phyloP scores from a whole-genome alignment of 345 rosid genomes.

The Moringa oleifera region DNA sequence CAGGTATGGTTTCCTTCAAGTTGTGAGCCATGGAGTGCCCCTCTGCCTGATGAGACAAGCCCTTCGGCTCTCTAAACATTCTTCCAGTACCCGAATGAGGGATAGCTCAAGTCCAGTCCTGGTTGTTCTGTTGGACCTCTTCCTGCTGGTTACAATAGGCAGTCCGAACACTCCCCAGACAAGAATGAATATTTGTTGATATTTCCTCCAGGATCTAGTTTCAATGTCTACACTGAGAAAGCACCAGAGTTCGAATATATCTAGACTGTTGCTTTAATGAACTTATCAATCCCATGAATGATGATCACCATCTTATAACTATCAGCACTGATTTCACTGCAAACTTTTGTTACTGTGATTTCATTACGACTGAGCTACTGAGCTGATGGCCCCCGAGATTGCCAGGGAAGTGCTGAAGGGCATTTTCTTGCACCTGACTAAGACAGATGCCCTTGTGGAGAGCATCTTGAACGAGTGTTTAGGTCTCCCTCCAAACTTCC shows the following conservation, averaged over 20 bases:
- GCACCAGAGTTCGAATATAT: conserved; percentile 39
- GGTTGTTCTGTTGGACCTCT: conserved; percentile 28
- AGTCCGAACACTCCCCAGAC: conserved; percentile 32
- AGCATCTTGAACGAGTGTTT: conserved; percentile 36
- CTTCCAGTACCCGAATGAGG: conserved; percentile 30
- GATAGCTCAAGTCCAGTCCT: conserved; percentile 29
- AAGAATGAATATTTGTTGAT: conserved; percentile 38
- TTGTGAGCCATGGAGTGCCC: conserved; percentile 45
- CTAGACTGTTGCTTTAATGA: no score
- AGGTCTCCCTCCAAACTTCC: conserved; percentile 42
- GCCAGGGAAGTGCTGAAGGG: conserved; percentile 36
- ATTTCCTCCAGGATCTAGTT: conserved; percentile 35
- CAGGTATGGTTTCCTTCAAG: conserved; percentile 47
- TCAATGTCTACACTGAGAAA: conserved; percentile 40
- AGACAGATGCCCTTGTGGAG: conserved; percentile 30
- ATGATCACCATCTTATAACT: no score
- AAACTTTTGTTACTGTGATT: no score
- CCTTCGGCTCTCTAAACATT: conserved; percentile 35
- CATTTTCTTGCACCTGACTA: conserved; percentile 23
- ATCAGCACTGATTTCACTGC: no score
- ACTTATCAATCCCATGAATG: no score
- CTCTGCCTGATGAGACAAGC: conserved; percentile 25
- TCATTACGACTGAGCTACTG: no score
- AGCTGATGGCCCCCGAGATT: neutral
- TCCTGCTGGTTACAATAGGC: conserved; percentile 40